A percentile compares a stretch with the other conserved stretches of the same genome.
phyloP scores from a whole-genome alignment of 441 rosid genomes.

The Populus hybrid region DNA sequence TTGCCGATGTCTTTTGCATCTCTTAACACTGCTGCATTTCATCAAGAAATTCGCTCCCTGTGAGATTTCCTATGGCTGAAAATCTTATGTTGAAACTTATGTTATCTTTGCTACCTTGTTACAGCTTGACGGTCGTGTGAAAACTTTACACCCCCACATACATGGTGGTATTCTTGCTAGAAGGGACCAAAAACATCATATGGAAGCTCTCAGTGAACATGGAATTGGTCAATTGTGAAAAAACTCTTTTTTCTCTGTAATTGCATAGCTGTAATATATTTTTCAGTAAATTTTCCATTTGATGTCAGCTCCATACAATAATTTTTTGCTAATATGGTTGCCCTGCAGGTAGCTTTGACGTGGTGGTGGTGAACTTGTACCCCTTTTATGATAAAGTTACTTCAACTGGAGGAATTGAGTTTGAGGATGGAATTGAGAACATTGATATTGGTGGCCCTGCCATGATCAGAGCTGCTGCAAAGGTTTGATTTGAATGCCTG shows the following conservation, averaged over 20 bases:
- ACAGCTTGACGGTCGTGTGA: conserved; percentile 91
- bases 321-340: conserved; percentile 9
- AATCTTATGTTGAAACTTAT: background rate
- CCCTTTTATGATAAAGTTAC: conserved; percentile 88
- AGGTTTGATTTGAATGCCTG: conserved; percentile 38
- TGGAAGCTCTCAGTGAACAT: conserved; percentile 81
- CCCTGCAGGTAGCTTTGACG: conserved; percentile 73
- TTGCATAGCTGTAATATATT: conserved; percentile 1
- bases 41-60: background rate
- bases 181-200: conserved; percentile 78
- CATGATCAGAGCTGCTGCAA: conserved; percentile 95
- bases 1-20: background rate
- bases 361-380: conserved; percentile 90
- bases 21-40: background rate
- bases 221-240: conserved; percentile 61
- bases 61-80: background rate
- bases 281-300: background rate
- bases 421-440: conserved; percentile 91
- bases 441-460: conserved; percentile 94
- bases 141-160: conserved; percentile 83
- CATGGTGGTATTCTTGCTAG: conserved; percentile 95
- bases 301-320: background rate
- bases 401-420: conserved; percentile 52
- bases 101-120: conserved; percentile 3
- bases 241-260: background rate